Base-by-base conservation (phyloP, 148 eudicot genomes). In the Persicaria maculosa region DNA sequence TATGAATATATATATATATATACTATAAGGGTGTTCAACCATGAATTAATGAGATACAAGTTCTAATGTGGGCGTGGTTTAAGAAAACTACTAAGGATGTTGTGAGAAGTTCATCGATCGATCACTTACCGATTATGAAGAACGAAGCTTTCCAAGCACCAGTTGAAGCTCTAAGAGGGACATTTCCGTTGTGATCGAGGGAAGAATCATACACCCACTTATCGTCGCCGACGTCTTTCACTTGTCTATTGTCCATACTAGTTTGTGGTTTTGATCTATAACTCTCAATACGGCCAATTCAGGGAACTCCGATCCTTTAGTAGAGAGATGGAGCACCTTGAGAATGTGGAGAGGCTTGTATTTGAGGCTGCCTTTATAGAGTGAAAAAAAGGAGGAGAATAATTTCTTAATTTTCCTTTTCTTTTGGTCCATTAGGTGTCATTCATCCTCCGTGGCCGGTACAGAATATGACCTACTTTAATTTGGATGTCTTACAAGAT, bases 81-180 rank as follows among this genome's bases (percentile, higher is more conserved):
- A 22, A 22, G 25, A 22, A 22, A 22, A 22, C 25, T 22, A 22
- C 1, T 0, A 22, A 22, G 25, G 25, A 22, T 22, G 25, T 22
- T 22, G 25, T 53, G 19, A 53, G 57, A 53, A 53, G 57, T 11
- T 53, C 5, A 22, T 22, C 25, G 25, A 22, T 22, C 25, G 25
- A 53, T 53, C 78, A 86, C 80, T 82, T 88, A 92, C 97, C 91
- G 15, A 92, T 82, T 61, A 93, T 86, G 79, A 88, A 89, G 79
- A 87, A 81, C 17, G 93, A 81, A 31, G 98, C 98, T 77, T 84
- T 93, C 98, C 98, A 93, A 46, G 80, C 88, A 47, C 98, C 98
- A 46, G 96, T 90, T 4, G 84, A 74, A 68, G 90, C 83, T 31
- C 98, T 80, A 43, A 79, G 79, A 80, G 98, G 98, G 53, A 87